Evolutionary conservation across 257 asterid species (phyloP), one percentile per base, ranked within the genome.

Genomic region (Parsonsia alboflavescens): DNA sequence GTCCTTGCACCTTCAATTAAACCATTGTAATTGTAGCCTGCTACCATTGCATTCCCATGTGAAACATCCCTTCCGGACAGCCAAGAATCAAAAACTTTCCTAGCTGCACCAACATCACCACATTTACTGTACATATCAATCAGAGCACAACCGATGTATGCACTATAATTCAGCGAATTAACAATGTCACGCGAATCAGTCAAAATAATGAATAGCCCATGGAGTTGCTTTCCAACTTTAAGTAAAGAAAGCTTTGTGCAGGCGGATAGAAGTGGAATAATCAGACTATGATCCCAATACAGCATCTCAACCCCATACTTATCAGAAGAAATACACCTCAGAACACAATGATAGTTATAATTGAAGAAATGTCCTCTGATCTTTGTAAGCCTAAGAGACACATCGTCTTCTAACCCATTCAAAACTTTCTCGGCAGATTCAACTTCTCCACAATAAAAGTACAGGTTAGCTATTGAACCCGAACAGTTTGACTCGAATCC

Each of bases 41-140:
- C 77, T 42, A 84, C 24, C 85, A 84, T 63, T 33, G 84, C 61
- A 63, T 84, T 84, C 78, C 87, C 70, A 70, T 79, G 80, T 50
- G 86, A 77, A 79, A 72, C 72, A 45, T 68, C 62, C 61, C 3
- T 79, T 73, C 4, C 76, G 68, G 82, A 77, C 71, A 70, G 75
- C 78, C 81, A 77, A 62, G 50, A 33, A 30, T 82, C 79, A 81
- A 74, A 84, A 75, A 79, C 79, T 72, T 61, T 66, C 73, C 28
- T 57, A 61, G 84, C 88, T 24, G 75, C 78, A 54, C 36, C 74
- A 61, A 75, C 66, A 57, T 72, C 72, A 58, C 78, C 68, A 44
- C 88, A 84, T 77, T 84, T 84, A 78, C 73, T 68, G 58, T 81
- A 84, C 86, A 84, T 75, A 30, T 84, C 86, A 57, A 82, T 79